These are phyloP conservation scores for Mucor circinelloides DNA, from an alignment of 371 early-diverging fungal genomes.

Conservation along the genomic window DNA sequence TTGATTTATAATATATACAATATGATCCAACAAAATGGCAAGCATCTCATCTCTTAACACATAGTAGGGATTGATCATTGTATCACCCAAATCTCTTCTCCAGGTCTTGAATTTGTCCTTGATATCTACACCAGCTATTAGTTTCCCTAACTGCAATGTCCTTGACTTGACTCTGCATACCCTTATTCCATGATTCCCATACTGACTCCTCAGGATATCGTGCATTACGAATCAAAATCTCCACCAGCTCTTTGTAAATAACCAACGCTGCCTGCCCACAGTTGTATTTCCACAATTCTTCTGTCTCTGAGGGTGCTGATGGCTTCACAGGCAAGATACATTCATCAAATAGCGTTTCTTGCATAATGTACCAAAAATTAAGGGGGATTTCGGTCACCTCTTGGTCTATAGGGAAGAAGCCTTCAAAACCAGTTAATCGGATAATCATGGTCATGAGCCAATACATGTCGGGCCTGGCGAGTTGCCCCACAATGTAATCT, in stretches of 20 bases:
- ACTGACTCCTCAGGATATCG: constrained; percentile 58
- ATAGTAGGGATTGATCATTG: constrained; percentile 72
- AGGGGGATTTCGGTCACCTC: constrained; percentile 72
- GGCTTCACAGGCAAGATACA: constrained; percentile 33
- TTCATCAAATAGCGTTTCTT: constrained; percentile 64
- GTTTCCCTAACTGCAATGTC: background rate
- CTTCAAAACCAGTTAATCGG: constrained; percentile 70
- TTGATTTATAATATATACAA: constrained; percentile 44
- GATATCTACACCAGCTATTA: constrained; percentile 33
- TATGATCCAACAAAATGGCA: constrained; percentile 57
- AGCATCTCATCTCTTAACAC: constrained; percentile 70
- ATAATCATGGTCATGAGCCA: constrained; percentile 66
- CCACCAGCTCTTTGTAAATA: constrained; percentile 58
- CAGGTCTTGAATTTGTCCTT: constrained; percentile 69
- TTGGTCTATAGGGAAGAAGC: constrained; percentile 73
- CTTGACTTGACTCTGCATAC: constrained; percentile 21
- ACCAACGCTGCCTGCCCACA: constrained; percentile 39
- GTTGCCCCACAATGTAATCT: constrained; percentile 55
- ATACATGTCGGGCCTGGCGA: constrained; percentile 50
- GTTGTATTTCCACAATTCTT: constrained; percentile 30
- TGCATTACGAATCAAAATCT: constrained; percentile 56
- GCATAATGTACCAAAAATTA: constrained; percentile 74
- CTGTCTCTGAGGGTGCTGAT: constrained; percentile 14
- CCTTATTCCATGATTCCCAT: constrained; percentile 65
- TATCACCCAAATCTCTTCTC: constrained; percentile 78